Percentiles rank a stretch among this genome's conserved stretches.
These are phyloP conservation scores for Strombidium stylifer DNA, from an alignment of 73 alveolate genomes.

Conservation along the genomic window DNA sequence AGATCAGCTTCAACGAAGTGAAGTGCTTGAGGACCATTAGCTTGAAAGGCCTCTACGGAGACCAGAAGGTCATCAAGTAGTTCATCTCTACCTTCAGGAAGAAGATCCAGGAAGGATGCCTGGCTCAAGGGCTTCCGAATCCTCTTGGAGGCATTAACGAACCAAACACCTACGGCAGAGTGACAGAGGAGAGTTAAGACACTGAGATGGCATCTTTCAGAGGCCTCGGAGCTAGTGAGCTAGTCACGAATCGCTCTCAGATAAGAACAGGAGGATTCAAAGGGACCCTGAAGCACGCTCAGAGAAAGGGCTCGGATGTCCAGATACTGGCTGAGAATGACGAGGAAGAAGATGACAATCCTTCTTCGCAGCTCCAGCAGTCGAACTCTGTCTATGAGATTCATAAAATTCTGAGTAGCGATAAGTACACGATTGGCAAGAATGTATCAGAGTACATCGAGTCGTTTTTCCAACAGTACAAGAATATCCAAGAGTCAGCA, in stretches of 20 bases:
- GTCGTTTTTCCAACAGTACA: conserved; percentile 43
- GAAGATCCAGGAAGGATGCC: background rate
- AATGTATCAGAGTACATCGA: conserved; percentile 41
- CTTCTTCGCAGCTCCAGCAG: background rate
- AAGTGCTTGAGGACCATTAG: conserved; percentile 43
- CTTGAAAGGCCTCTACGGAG: conserved; percentile 60
- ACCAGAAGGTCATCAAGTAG: background rate
- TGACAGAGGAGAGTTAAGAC: too few species aligned
- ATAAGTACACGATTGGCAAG: conserved; percentile 63
- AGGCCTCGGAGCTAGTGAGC: too few species aligned
- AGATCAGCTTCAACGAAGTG: conserved; percentile 27
- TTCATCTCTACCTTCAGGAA: conserved; percentile 31
- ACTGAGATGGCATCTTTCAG: too few species aligned
- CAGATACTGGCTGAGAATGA: conserved; percentile 5
- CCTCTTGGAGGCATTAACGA: too few species aligned
- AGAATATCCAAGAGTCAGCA: conserved; percentile 50
- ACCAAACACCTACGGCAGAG: too few species aligned
- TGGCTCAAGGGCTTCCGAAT: background rate
- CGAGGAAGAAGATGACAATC: conserved; percentile 15
- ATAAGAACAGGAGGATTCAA: too few species aligned
- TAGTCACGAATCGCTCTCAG: too few species aligned
- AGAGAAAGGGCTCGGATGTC: too few species aligned
- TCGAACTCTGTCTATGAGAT: conserved; percentile 47
- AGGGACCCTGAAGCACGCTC: too few species aligned
- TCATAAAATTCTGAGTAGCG: conserved; percentile 68